Base-by-base conservation (phyloP, 2,329 filamentous ascomycete genomes). In the Botryosphaeria dothidea region DNA sequence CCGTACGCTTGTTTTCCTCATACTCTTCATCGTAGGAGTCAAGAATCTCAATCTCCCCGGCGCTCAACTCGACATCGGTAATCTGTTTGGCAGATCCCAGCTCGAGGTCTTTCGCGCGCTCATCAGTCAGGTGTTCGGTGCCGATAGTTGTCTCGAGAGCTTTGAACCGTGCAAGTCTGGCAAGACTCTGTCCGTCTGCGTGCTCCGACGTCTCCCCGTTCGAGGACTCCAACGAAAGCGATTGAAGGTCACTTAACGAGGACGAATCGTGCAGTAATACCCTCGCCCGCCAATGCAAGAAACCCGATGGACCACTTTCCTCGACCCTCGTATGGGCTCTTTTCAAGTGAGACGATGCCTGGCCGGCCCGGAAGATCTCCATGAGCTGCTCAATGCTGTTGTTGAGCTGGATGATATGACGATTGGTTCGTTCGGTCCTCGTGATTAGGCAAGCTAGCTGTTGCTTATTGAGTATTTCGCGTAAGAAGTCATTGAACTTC, bases 341-440 rank as follows among this genome's bases (percentile, higher is more conserved):
- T 62, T 46, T 17, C 64, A 66, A 23, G 51, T 64, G 48, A 68
- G 71, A 45, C 66, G 62, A 11, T 66, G 64, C 52, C 68, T 25
- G 21, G 65, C 66, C 60, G 0, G 75, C 73, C 31, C 71, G 66
- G 65, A 76, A 72, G 31, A 79, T 73, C 65, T 78, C 71, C 2
- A 74, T 69, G 21, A 78, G 68, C n/a, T 75, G 70, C 51, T 74
- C 71, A 38, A 79, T 69, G 25, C 68, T 74, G 62, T 68, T 68
- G 62, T 78, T 78, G 6, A 79, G 68, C 49, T 77, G 71, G 45
- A 79, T 70, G 34, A 79, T 76, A 51, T 77, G 73, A 56, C 75
- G 75, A 27, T 77, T 70, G 1, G 76, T 77, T 15, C 74, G 71
- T 1, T 67, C 71, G 41, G 77, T 75, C 66, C 74, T 72, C 29